Percentiles rank a stretch among this genome's conserved stretches.
phyloP scores from a whole-genome alignment of 2,329 filamentous ascomycete genomes.

The Aspergillus nomiae region DNA sequence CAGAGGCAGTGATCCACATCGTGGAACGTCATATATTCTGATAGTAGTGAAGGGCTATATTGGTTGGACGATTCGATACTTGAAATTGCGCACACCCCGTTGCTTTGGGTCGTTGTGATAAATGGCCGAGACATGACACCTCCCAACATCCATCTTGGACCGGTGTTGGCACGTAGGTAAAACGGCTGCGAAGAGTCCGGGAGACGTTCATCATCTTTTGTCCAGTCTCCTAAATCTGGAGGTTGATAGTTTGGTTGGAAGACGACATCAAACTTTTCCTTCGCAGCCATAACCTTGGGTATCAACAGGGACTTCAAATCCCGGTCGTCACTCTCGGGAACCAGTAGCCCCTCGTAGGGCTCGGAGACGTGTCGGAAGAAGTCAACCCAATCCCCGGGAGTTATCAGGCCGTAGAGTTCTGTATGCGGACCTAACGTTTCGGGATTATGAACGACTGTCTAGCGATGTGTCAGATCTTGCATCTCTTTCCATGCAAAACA shows the following conservation, averaged over 20 bases:
- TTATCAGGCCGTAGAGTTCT: conserved; percentile 57
- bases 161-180: conserved; percentile 54
- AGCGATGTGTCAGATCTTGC: background rate
- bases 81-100: conserved; percentile 55
- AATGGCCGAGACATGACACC: conserved; percentile 47
- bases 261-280: conserved; percentile 58
- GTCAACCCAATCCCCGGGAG: conserved; percentile 61
- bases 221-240: conserved; percentile 40
- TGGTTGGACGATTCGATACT: conserved; percentile 50
- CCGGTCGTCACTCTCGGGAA: conserved; percentile 56
- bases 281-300: conserved; percentile 59
- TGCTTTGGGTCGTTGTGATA: conserved; percentile 50
- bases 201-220: conserved; percentile 25
- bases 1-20: conserved; percentile 56
- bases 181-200: conserved; percentile 43
- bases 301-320: conserved; percentile 54
- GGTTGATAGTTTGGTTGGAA: conserved; percentile 53
- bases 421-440: conserved; percentile 57
- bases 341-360: conserved; percentile 52
- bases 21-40: conserved; percentile 45
- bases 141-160: conserved; percentile 35
- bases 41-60: conserved; percentile 41
- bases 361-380: conserved; percentile 63
- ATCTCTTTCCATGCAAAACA: background rate
- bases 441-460: conserved; percentile 59